These are phyloP conservation scores for Venturia effusa DNA, from an alignment of 2,329 filamentous ascomycete genomes.

Conservation along the genomic window DNA sequence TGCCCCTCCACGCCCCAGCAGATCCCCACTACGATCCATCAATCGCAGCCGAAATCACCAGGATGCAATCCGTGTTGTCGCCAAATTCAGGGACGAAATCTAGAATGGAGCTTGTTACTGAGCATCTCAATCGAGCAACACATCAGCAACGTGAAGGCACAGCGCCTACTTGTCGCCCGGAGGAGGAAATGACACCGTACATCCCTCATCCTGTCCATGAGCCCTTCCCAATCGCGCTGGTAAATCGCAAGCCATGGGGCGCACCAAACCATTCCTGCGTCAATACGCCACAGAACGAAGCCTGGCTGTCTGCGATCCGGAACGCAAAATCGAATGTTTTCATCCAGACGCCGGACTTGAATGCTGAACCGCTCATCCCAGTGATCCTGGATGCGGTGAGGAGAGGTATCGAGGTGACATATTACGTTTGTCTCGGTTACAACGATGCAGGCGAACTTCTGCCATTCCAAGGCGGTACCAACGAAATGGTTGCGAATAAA, in stretches of 20 bases:
- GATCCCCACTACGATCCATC: conserved; percentile 54
- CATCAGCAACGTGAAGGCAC: conserved; percentile 18
- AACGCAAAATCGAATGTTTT: conserved; percentile 57
- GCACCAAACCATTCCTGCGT: conserved; percentile 49
- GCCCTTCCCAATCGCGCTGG: conserved; percentile 59
- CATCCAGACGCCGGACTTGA: conserved; percentile 69
- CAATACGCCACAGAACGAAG: conserved; percentile 62
- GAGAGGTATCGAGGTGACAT: conserved; percentile 55
- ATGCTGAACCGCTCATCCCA: conserved; percentile 55
- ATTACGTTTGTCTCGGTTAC: conserved; percentile 68
- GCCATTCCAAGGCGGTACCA: conserved; percentile 64
- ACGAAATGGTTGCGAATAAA: conserved; percentile 56
- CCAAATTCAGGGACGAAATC: conserved; percentile 39
- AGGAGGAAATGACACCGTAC: conserved; percentile 54
- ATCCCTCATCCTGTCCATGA: conserved; percentile 42
- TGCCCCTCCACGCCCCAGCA: conserved; percentile 47
- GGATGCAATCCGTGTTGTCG: conserved; percentile 48
- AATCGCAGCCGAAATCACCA: conserved; percentile 48
- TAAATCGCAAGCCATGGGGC: conserved; percentile 58
- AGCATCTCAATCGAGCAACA: conserved; percentile 46
- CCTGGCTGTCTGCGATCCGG: conserved; percentile 58
- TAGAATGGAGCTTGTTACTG: conserved; percentile 47
- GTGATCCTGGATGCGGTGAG: conserved; percentile 54
- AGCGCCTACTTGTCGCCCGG: conserved; percentile 10
- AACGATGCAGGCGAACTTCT: conserved; percentile 69